Percentiles rank a stretch among this genome's conserved stretches.
Evolutionary conservation across 257 asterid genomes (phyloP).

Genomic region (Fraxinus cuspidata): DNA sequence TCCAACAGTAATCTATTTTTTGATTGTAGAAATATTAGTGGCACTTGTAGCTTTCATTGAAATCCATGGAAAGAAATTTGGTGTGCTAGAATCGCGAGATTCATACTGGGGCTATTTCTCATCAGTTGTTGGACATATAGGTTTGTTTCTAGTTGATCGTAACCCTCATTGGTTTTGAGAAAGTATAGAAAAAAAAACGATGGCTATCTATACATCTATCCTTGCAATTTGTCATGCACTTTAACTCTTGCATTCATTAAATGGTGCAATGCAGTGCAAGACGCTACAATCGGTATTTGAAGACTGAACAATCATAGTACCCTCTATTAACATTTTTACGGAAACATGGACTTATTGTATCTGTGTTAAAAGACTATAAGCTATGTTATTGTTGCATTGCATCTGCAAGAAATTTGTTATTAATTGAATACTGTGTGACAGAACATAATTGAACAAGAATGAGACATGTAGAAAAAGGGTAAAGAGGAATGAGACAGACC

Average conservation of each 20-base stretch:
- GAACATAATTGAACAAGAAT: not conserved
- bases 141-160: conserved; percentile 43
- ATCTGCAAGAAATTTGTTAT: not conserved
- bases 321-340: not conserved
- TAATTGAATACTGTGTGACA: not conserved
- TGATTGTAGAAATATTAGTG: conserved; percentile 56
- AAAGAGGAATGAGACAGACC: not conserved
- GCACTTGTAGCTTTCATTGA: conserved; percentile 58
- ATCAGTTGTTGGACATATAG: conserved; percentile 70
- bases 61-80: conserved; percentile 54
- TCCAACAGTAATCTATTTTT: conserved; percentile 53
- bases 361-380: not conserved
- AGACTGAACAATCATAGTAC: not conserved
- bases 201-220: not conserved
- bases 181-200: not conserved
- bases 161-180: conserved; percentile 14
- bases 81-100: conserved; percentile 50
- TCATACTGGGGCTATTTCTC: conserved; percentile 69
- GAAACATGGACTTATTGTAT: not conserved
- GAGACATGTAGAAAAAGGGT: not conserved
- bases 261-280: not conserved
- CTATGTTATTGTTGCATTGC: not conserved
- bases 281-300: not conserved
- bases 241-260: not conserved
- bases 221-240: conserved; percentile 1